Conservation (phyloP, 495 filamentous ascomycete genomes). For the Friedmanniomyces endolithicus region DNA sequence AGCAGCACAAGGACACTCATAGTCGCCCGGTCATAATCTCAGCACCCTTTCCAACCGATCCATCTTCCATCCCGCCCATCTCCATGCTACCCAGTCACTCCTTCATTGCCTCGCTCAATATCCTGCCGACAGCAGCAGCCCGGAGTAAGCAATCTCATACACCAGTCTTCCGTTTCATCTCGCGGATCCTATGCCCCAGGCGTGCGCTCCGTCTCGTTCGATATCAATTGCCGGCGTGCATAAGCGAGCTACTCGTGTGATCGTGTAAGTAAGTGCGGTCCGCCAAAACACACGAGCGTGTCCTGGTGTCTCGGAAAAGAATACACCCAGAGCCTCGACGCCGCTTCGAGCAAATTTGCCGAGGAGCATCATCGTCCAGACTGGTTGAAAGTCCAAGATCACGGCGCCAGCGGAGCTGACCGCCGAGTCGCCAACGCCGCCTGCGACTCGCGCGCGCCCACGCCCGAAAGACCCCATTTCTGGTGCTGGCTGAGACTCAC, state of each 20-base stretch:
- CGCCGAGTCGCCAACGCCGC: too few relatives aligned
- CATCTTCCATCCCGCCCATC: too few relatives aligned
- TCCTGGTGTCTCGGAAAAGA: background rate
- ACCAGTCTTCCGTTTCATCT: too few relatives aligned
- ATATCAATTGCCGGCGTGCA: slow-evolving; percentile 17
- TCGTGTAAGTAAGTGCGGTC: background rate
- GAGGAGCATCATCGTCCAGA: too few relatives aligned
- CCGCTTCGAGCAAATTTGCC: too few relatives aligned
- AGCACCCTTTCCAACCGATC: too few relatives aligned
- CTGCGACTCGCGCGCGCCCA: background rate
- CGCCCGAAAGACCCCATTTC: too few relatives aligned
- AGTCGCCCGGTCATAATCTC: too few relatives aligned
- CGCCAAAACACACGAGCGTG: background rate
- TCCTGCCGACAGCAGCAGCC: background rate
- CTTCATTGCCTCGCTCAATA: background rate
- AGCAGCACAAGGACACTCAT: too few relatives aligned
- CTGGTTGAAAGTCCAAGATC: too few relatives aligned
- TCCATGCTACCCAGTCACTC: too few relatives aligned
- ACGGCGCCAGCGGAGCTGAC: too few relatives aligned
- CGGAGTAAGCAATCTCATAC: background rate
- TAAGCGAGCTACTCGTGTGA: slow-evolving; percentile 10
- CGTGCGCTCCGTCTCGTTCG: slow-evolving; percentile 8
- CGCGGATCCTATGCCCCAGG: slow-evolving; percentile 2
- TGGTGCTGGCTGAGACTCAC: background rate
- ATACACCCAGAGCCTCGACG: background rate